These are phyloP conservation scores for Peltaster fructicola DNA, from an alignment of 2,329 filamentous ascomycete genomes.

Conservation along the genomic window DNA sequence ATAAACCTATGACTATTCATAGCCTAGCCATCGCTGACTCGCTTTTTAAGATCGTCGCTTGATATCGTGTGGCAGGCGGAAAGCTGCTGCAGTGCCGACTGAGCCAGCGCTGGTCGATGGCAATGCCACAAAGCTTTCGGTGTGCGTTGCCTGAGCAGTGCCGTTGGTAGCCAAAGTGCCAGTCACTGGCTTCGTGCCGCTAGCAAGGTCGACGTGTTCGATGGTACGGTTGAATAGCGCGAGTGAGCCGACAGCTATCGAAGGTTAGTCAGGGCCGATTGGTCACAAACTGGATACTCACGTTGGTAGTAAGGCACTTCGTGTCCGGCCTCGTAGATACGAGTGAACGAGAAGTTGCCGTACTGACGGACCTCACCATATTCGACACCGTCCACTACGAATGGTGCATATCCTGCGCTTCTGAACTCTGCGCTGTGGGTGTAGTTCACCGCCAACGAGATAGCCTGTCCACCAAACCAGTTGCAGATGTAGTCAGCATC, in stretches of 20 bases:
- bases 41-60: too few species aligned
- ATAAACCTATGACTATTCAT: too few species aligned
- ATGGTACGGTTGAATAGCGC: conserved; percentile 17
- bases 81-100: too few species aligned
- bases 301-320: conserved; percentile 25
- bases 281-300: too few species aligned
- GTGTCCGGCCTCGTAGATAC: conserved; percentile 23
- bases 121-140: conserved; percentile 20
- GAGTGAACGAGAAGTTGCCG: conserved; percentile 15
- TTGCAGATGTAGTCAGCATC: conserved; percentile 23
- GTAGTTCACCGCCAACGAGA: conserved; percentile 21
- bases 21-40: too few species aligned
- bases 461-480: conserved; percentile 23
- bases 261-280: background rate
- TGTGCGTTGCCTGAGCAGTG: conserved; percentile 22
- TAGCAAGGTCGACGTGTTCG: conserved; percentile 20
- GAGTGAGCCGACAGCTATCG: too few species aligned
- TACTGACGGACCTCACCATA: conserved; percentile 23
- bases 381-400: conserved; percentile 21
- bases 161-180: conserved; percentile 18
- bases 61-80: too few species aligned
- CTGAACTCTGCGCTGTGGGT: conserved; percentile 16
- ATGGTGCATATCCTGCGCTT: conserved; percentile 15
- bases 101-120: conserved; percentile 13
- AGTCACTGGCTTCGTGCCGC: conserved; percentile 18